phyloP scores from a whole-genome alignment of 2,329 filamentous ascomycete genomes.

The Albifimbria verrucaria region DNA sequence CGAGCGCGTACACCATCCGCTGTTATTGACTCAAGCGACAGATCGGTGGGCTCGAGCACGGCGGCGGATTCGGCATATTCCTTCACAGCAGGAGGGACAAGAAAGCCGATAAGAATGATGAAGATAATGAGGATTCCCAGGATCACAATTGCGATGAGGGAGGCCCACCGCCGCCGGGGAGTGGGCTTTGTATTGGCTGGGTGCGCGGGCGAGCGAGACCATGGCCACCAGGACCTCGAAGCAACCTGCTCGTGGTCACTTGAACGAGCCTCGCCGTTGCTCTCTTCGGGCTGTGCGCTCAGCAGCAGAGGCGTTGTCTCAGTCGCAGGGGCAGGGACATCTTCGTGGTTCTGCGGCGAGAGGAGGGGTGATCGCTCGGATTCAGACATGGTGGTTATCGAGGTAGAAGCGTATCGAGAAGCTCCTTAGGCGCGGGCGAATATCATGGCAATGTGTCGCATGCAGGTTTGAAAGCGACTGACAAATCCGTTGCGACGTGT shows the following conservation, averaged over 20 bases:
- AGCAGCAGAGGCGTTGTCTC: conserved; percentile 55
- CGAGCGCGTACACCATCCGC: conserved; percentile 72
- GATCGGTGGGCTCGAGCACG: conserved; percentile 75
- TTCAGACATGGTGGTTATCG: conserved; percentile 35
- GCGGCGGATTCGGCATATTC: conserved; percentile 82
- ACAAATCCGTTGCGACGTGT: too few relatives aligned
- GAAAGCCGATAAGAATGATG: conserved; percentile 76
- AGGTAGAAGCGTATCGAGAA: not conserved
- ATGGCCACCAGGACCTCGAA: conserved; percentile 12
- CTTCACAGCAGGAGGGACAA: conserved; percentile 75
- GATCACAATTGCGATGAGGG: conserved; percentile 66
- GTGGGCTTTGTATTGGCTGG: conserved; percentile 19
- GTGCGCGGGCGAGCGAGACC: conserved; percentile 15
- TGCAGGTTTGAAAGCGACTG: too few relatives aligned
- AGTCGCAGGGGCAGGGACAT: conserved; percentile 17
- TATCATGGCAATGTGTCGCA: not conserved
- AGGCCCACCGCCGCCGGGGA: conserved; percentile 62
- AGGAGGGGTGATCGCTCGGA: conserved; percentile 45
- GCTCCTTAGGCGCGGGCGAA: not conserved
- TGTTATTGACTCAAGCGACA: conserved; percentile 85
- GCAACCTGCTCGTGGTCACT: not conserved
- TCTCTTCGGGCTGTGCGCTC: conserved; percentile 8
- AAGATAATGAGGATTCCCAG: conserved; percentile 60
- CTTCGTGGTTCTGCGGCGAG: conserved; percentile 26
- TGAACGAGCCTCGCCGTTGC: not conserved